These are phyloP conservation scores for Colletotrichum neosansevieriae DNA, from an alignment of 2,329 filamentous ascomycete species.

Conservation along the genomic window DNA sequence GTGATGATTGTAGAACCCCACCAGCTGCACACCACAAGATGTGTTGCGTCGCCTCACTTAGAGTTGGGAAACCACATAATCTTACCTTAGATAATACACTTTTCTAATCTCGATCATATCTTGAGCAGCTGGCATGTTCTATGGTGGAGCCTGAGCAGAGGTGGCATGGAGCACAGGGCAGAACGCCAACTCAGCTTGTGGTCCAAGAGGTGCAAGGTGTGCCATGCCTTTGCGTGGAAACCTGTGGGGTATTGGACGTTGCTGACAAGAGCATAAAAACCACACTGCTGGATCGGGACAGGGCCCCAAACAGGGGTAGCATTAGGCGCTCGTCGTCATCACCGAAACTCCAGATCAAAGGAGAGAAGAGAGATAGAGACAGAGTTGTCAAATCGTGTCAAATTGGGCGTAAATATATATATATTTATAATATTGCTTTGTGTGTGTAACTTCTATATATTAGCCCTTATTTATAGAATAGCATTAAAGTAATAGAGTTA, in stretches of 20 bases:
- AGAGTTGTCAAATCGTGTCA: too few species aligned
- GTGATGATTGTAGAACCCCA: constrained; percentile 1
- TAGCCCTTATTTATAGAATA: too few species aligned
- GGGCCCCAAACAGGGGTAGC: too few species aligned
- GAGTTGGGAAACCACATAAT: neutral
- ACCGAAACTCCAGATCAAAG: constrained; percentile 25
- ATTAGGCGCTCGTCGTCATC: constrained; percentile 23
- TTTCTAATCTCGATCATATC: neutral
- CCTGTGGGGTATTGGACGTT: neutral
- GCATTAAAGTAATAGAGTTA: too few species aligned
- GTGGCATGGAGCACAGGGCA: constrained; percentile 20
- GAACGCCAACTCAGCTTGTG: constrained; percentile 24
- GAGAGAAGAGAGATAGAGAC: neutral
- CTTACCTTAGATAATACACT: constrained; percentile 10
- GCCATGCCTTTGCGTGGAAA: constrained; percentile 22
- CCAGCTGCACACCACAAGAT: constrained; percentile 23
- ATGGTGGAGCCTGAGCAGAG: neutral
- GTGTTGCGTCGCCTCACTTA: neutral
- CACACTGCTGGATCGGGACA: too few species aligned
- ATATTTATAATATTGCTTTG: too few species aligned
- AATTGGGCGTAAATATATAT: too few species aligned
- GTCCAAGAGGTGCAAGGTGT: constrained; percentile 23
- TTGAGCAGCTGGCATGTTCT: constrained; percentile 6
- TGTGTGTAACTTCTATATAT: too few species aligned
- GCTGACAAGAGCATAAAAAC: too few species aligned